Base-by-base conservation (phyloP, 176 grass and related monocot genomes). In the Ensete glaucum region DNA sequence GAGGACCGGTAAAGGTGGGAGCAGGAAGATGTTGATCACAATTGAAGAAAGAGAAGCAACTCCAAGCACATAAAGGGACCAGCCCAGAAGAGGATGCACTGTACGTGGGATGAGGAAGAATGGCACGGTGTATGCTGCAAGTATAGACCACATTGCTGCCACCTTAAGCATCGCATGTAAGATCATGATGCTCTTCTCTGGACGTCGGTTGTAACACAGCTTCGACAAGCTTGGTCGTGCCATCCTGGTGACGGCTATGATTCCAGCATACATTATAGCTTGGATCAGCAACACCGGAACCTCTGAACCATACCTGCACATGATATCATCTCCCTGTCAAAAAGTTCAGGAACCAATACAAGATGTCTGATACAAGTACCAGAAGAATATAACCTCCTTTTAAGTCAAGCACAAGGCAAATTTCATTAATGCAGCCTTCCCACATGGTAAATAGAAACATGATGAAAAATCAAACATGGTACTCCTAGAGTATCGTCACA, bases 81-180 rank as follows among this genome's bases (percentile, higher is more conserved):
- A 96, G 74, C 93, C 93, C 73, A 96, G 89, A 82, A 96, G 50
- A 23, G 93, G 93, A 71, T 96, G 93, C 50, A 88, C 55, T 2
- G 89, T 96, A 81, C 93, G 63, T 9, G 93, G 89, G 67, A 96
- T 85, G 72, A 96, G 54, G 54, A 96, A 96, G 84, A 96, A 96
- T 1, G 93, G 93, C 59, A 92, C 82, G 24, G 83, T 62, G 73
- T 96, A 96, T 27, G 85, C 84, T 25, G 89, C 81, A 27, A 86
- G 56, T 62, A 92, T 76, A 77, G 87, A 82, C 71, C 82, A 76
- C n/a, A 90, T 52, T 9, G 65, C 83, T 19, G 80, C 62, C 73
- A 96, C 23, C 81, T 96, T 96, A 76, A 96, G 79, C 51, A 89
- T 85, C 14, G 76, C 72, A 26, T 92, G 89, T 58, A 90, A 84